phyloP scores from a whole-genome alignment of 805 yeast species.

The Myxozyma geophila region DNA sequence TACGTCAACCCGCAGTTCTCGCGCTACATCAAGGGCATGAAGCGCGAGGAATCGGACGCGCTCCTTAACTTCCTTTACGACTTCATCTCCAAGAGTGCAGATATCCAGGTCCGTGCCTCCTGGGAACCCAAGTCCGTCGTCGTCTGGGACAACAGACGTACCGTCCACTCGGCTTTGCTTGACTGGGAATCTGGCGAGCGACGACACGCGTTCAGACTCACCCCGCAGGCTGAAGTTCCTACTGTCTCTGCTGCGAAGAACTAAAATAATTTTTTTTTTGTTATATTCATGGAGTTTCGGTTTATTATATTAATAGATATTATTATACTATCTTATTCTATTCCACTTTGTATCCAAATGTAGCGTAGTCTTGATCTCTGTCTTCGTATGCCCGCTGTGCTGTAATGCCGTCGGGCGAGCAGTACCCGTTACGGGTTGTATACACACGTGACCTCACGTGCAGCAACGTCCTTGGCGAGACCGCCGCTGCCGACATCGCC shows the following conservation, averaged over 20 bases:
- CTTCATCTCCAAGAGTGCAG: slow-evolving; percentile 53
- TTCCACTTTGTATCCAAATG: no score
- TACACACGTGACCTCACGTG: no score
- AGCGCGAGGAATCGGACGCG: slow-evolving; percentile 69
- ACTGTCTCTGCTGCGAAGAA: slow-evolving; percentile 20
- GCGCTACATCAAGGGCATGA: slow-evolving; percentile 70
- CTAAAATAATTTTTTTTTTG: background rate
- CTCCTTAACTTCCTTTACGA: slow-evolving; percentile 60
- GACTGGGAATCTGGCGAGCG: slow-evolving; percentile 63
- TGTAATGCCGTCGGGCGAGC: no score
- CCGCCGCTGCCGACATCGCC: slow-evolving; percentile 26
- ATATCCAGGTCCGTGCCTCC: slow-evolving; percentile 56
- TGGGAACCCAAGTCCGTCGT: slow-evolving; percentile 60
- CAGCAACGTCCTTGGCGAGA: no score
- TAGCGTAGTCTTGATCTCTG: no score
- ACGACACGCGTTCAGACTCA: slow-evolving; percentile 75
- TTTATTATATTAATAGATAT: background rate
- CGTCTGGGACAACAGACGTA: slow-evolving; percentile 59
- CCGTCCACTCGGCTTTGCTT: slow-evolving; percentile 55
- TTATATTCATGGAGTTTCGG: slow-evolving; percentile 15
- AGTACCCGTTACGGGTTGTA: no score
- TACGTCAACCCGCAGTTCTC: slow-evolving; percentile 55
- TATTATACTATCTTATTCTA: background rate
- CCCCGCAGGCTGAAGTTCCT: slow-evolving; percentile 78
- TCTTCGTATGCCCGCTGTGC: no score